Evolutionary conservation across 2,329 filamentous ascomycete species (phyloP).

Genomic region (Hymenoscyphus linearis): DNA sequence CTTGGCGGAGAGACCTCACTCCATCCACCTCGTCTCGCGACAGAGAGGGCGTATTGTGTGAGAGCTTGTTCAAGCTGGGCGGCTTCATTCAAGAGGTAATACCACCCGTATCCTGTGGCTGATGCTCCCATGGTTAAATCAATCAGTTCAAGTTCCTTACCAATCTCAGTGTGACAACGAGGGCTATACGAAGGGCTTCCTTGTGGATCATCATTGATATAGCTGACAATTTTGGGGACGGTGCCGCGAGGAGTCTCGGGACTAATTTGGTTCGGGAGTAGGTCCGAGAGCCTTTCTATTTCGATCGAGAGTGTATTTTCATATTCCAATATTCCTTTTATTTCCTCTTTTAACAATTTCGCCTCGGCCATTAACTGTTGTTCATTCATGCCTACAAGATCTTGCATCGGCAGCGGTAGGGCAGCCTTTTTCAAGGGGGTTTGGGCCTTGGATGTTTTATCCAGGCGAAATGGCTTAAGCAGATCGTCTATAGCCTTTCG

Average conservation of each 20-base stretch:
- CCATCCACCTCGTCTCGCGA: constrained; percentile 72
- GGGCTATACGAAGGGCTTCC: constrained; percentile 32
- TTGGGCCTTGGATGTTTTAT: no score
- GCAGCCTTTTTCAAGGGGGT: constrained; percentile 29
- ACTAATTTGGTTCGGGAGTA: constrained; percentile 86
- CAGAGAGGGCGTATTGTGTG: constrained; percentile 74
- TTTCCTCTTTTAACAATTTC: constrained; percentile 55
- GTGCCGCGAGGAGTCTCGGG: constrained; percentile 66
- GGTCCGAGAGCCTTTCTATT: constrained; percentile 67
- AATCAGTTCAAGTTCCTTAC: constrained; percentile 77
- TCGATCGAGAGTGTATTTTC: constrained; percentile 57
- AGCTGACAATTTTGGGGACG: constrained; percentile 60
- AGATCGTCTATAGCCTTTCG: not conserved
- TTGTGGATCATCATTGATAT: constrained; percentile 69
- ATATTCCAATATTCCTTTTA: constrained; percentile 54
- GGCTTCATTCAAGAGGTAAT: constrained; percentile 88
- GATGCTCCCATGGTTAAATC: constrained; percentile 79
- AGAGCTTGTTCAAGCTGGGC: constrained; percentile 93
- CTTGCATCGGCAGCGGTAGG: constrained; percentile 25
- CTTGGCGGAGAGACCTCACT: constrained; percentile 76
- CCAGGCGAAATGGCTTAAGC: not conserved
- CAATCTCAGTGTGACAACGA: constrained; percentile 80
- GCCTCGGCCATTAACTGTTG: constrained; percentile 59
- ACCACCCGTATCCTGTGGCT: constrained; percentile 96
- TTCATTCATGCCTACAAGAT: constrained; percentile 34